These are phyloP conservation scores for Pichia sp. DNA, from an alignment of 1,139 yeast species.

Conservation along the genomic window DNA sequence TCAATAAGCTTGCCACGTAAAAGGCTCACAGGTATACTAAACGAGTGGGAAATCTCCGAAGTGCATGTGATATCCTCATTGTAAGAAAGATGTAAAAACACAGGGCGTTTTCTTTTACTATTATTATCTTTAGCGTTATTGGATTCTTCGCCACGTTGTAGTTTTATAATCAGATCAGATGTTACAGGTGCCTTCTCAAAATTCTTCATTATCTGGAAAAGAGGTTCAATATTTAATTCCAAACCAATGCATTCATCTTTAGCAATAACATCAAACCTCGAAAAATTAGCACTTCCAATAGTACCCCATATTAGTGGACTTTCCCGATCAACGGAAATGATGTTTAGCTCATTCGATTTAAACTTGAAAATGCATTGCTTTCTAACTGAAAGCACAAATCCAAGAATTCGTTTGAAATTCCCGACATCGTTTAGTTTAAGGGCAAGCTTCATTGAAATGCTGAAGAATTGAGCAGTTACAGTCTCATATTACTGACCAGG, in stretches of 20 bases:
- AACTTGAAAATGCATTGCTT: conserved; percentile 43
- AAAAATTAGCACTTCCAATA: conserved; percentile 42
- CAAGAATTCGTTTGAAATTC: conserved; percentile 29
- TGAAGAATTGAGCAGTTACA: neutral
- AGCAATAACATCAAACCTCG: conserved; percentile 41
- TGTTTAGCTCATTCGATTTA: conserved; percentile 41
- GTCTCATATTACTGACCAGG: too few relatives aligned
- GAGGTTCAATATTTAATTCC: conserved; percentile 53
- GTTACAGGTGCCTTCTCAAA: conserved; percentile 52
- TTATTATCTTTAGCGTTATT: conserved; percentile 39
- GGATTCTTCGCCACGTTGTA: conserved; percentile 41
- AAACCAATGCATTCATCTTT: conserved; percentile 47
- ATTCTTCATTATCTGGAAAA: conserved; percentile 50
- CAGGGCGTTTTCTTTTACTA: conserved; percentile 2
- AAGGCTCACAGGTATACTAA: conserved; percentile 54
- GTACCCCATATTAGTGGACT: conserved; percentile 67
- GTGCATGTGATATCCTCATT: conserved; percentile 33
- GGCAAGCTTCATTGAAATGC: conserved; percentile 24
- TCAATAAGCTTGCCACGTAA: conserved; percentile 6
- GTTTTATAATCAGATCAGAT: conserved; percentile 44
- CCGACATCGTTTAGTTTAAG: conserved; percentile 23
- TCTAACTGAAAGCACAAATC: conserved; percentile 34
- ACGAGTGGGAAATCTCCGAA: conserved; percentile 49
- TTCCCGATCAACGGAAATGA: conserved; percentile 47
- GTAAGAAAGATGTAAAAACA: conserved; percentile 47